Conservation (phyloP, 495 filamentous ascomycete species). For the Penicillium soppii region DNA sequence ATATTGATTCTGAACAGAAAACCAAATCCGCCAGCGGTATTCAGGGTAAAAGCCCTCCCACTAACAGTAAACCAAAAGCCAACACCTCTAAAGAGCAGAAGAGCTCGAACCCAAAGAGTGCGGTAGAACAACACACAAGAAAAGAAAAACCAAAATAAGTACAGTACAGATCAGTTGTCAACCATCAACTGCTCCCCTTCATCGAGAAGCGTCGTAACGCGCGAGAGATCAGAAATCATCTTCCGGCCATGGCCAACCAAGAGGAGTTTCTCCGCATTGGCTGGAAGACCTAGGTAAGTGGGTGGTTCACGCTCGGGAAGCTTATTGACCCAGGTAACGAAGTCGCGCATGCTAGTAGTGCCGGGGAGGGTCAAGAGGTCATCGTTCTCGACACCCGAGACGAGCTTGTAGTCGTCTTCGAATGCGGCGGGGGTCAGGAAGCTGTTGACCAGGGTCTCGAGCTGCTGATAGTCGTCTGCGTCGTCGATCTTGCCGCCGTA, state of each 20-base stretch:
- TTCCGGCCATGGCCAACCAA: conserved; percentile 84
- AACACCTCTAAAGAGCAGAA: background rate
- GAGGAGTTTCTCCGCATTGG: conserved; percentile 94
- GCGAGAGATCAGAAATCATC: conserved; percentile 80
- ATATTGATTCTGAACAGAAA: conserved; percentile 9
- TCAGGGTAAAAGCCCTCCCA: conserved; percentile 10
- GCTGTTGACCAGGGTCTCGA: conserved; percentile 67
- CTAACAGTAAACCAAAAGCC: background rate
- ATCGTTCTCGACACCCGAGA: conserved; percentile 61
- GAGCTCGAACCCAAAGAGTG: conserved; percentile 6
- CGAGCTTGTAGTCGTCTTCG: conserved; percentile 86
- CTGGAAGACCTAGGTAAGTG: conserved; percentile 92
- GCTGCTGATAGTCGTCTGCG: conserved; percentile 74
- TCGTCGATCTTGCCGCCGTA: conserved; percentile 99
- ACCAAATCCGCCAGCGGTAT: conserved; percentile 24
- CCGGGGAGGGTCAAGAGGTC: conserved; percentile 71
- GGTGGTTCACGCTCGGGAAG: conserved; percentile 95
- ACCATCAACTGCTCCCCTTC: conserved; percentile 91
- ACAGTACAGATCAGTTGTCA: conserved; percentile 42
- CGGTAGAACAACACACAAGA: too few relatives aligned
- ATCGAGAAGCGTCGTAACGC: conserved; percentile 81
- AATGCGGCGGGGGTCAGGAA: conserved; percentile 86
- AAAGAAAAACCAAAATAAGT: background rate
- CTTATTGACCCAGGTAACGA: conserved; percentile 86
- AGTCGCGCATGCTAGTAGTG: conserved; percentile 79